Percentiles rank a stretch among this genome's conserved stretches.
phyloP scores from a whole-genome alignment of 176 grass and related monocot species.

The Triticum urartu region DNA sequence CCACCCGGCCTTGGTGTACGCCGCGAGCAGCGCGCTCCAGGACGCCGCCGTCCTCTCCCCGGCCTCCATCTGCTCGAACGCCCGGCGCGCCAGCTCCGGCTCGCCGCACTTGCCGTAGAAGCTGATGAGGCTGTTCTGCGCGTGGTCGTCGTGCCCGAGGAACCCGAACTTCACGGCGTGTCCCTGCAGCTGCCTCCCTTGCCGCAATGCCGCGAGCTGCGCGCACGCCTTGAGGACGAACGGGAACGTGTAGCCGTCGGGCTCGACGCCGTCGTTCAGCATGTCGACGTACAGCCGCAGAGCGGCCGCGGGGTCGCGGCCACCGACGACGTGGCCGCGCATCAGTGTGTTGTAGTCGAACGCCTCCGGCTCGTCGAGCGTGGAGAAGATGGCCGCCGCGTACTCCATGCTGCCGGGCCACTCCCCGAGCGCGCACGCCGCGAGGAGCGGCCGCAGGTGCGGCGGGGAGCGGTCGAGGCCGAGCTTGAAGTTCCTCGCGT shows the following conservation, averaged over 20 bases:
- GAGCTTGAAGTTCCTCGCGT: conserved; percentile 57
- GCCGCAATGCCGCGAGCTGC: conserved; percentile 27
- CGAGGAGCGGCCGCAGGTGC: conserved; percentile 53
- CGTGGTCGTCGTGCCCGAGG: conserved; percentile 46
- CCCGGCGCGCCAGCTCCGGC: conserved; percentile 36
- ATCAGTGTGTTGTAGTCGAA: conserved; percentile 92
- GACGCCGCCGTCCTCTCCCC: conserved; percentile 44
- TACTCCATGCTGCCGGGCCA: conserved; percentile 69
- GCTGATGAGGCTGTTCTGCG: conserved; percentile 77
- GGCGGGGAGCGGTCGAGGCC: conserved; percentile 53
- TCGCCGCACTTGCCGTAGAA: conserved; percentile 74
- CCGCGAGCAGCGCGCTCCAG: conserved; percentile 71
- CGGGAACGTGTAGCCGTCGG: conserved; percentile 70
- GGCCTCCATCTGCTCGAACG: conserved; percentile 42
- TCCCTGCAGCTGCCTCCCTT: conserved; percentile 65
- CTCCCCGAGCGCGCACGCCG: conserved; percentile 54
- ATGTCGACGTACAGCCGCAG: conserved; percentile 54
- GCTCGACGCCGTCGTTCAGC: conserved; percentile 35
- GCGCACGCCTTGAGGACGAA: conserved; percentile 70
- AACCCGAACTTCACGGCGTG: conserved; percentile 61
- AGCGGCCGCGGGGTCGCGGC: conserved; percentile 34
- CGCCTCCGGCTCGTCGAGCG: conserved; percentile 52
- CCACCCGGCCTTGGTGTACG: conserved; percentile 40
- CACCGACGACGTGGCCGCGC: conserved; percentile 41
- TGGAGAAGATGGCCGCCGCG: conserved; percentile 61